phyloP scores from a whole-genome alignment of 2,329 filamentous ascomycete genomes.

The Aspergillus uvarum region DNA sequence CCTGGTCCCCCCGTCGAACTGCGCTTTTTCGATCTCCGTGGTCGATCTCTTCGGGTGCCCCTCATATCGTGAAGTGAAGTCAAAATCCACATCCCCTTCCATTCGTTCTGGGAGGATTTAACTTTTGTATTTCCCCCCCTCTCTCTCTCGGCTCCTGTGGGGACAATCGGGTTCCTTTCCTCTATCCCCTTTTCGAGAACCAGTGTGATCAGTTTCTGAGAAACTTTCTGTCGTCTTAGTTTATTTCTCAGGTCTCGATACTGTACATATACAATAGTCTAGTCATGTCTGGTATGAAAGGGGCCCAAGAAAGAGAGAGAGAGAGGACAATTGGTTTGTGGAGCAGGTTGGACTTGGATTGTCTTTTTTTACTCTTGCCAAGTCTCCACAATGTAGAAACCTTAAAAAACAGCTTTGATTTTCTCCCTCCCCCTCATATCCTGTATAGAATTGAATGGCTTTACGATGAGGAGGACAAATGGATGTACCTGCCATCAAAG shows the following conservation, averaged over 20 bases:
- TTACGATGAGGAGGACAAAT: too few relatives aligned
- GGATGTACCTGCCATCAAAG: too few relatives aligned
- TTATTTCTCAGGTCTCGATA: too few relatives aligned
- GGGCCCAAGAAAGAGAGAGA: too few relatives aligned
- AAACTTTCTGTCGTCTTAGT: too few relatives aligned
- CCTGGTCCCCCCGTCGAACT: neutral
- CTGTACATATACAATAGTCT: too few relatives aligned
- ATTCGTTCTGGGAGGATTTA: neutral
- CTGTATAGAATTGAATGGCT: too few relatives aligned
- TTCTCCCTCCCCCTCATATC: too few relatives aligned
- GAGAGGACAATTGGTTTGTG: neutral
- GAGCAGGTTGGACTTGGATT: neutral
- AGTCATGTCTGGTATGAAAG: too few relatives aligned
- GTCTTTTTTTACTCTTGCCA: neutral
- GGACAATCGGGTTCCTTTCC: neutral
- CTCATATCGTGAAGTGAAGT: neutral
- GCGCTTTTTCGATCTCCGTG: neutral
- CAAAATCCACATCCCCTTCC: neutral
- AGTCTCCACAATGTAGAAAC: neutral
- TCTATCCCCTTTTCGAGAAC: neutral
- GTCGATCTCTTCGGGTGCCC: neutral
- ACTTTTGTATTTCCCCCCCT: neutral
- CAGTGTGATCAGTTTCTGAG: too few relatives aligned
- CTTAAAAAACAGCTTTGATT: neutral
- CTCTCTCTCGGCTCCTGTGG: neutral